Evolutionary conservation across 2,329 filamentous ascomycete genomes (phyloP).

Genomic region (Paracamarosporium sp.): DNA sequence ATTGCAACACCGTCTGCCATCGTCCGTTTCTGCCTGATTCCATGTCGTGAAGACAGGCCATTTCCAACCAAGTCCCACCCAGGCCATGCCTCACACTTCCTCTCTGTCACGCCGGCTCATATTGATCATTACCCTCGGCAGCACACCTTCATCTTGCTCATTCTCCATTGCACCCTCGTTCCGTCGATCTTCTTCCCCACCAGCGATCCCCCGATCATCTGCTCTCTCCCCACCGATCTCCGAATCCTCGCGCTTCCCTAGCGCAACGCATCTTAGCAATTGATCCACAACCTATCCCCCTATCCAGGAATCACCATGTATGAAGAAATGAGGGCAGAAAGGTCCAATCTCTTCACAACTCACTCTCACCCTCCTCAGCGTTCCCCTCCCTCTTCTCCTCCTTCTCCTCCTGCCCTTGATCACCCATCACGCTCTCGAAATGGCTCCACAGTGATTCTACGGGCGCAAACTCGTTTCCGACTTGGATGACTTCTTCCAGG

Average conservation of each 20-base stretch:
- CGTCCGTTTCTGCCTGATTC: background rate
- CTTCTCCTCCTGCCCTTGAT: slow-evolving; percentile 21
- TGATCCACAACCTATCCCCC: background rate
- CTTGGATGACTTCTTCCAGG: slow-evolving; percentile 87
- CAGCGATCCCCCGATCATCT: background rate
- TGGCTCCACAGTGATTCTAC: slow-evolving; percentile 97
- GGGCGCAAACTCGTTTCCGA: slow-evolving; percentile 96
- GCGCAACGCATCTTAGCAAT: background rate
- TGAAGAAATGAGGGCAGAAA: background rate
- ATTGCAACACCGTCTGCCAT: background rate
- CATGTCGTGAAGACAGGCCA: background rate
- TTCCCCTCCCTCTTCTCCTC: slow-evolving; percentile 25
- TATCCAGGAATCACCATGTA: background rate
- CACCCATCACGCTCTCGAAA: slow-evolving; percentile 93
- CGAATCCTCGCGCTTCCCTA: background rate
- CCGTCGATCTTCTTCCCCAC: background rate
- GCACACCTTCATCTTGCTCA: slow-evolving; percentile 25
- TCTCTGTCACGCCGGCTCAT: background rate
- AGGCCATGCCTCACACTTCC: background rate
- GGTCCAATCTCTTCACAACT: background rate
- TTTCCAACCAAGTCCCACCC: background rate
- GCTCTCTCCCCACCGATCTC: background rate
- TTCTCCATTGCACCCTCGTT: slow-evolving; percentile 26
- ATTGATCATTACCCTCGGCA: background rate
- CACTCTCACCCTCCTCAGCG: slow-evolving; percentile 4